Conservation (phyloP, 495 filamentous ascomycete species). For the Cladorrhinum samala region DNA sequence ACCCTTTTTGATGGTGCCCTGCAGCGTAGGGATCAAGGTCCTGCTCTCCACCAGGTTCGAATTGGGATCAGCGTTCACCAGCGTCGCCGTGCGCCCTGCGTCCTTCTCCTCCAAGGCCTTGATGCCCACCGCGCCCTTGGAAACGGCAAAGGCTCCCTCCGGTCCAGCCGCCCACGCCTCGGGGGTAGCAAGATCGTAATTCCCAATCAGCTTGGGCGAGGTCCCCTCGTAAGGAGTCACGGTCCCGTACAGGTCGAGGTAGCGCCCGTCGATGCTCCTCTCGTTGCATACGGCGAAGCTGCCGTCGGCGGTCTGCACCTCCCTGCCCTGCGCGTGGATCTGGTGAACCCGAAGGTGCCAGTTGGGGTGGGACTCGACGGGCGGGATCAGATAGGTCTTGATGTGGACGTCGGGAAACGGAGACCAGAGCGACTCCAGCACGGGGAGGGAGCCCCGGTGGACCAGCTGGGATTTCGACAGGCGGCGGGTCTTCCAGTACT, state of each 20-base stretch:
- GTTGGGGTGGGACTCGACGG: slow-evolving; percentile 45
- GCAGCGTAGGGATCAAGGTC: slow-evolving; percentile 63
- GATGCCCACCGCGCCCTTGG: slow-evolving; percentile 64
- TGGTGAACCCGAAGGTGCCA: slow-evolving; percentile 65
- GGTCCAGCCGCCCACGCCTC: slow-evolving; percentile 51
- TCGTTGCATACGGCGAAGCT: slow-evolving; percentile 64
- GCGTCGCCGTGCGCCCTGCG: slow-evolving; percentile 43
- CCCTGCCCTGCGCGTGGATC: slow-evolving; percentile 46
- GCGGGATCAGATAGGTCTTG: slow-evolving; percentile 58
- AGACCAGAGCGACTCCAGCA: slow-evolving; percentile 61
- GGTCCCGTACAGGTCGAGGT: slow-evolving; percentile 46
- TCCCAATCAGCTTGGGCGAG: slow-evolving; percentile 46
- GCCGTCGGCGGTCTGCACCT: slow-evolving; percentile 63
- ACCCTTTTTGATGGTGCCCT: slow-evolving; percentile 41
- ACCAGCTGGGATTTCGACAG: slow-evolving; percentile 51
- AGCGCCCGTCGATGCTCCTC: slow-evolving; percentile 51
- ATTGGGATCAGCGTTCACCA: slow-evolving; percentile 72
- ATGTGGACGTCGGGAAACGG: slow-evolving; percentile 61
- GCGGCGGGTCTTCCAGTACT: slow-evolving; percentile 71
- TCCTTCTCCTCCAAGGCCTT: slow-evolving; percentile 44
- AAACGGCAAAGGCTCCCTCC: slow-evolving; percentile 56
- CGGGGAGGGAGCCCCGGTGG: slow-evolving; percentile 37
- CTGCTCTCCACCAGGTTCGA: slow-evolving; percentile 66
- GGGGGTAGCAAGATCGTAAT: slow-evolving; percentile 47
- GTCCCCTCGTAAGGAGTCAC: slow-evolving; percentile 39